Evolutionary conservation across 2,329 filamentous ascomycete genomes (phyloP).

Genomic region (Penicillium janthinellum): DNA sequence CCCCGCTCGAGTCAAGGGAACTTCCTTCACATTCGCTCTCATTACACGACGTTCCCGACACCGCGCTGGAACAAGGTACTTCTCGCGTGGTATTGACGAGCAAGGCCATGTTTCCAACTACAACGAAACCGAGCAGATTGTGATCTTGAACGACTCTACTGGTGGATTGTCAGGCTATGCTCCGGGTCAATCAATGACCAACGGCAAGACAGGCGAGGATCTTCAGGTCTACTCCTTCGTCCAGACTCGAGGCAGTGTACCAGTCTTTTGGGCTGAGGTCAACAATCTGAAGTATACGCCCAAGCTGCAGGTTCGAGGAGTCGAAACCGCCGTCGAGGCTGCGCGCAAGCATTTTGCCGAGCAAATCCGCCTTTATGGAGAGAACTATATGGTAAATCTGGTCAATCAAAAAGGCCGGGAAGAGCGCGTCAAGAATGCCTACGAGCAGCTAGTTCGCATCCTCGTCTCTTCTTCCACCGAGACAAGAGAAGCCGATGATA

Average conservation of each 20-base stretch:
- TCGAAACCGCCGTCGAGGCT: slow-evolving; percentile 76
- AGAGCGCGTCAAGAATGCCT: slow-evolving; percentile 84
- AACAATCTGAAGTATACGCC: slow-evolving; percentile 92
- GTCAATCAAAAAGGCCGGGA: slow-evolving; percentile 97
- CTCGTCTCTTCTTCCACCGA: slow-evolving; percentile 72
- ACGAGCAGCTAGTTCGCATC: slow-evolving; percentile 83
- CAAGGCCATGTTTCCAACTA: slow-evolving; percentile 96
- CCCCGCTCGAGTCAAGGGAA: slow-evolving; percentile 81
- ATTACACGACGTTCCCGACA: slow-evolving; percentile 88
- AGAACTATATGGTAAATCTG: slow-evolving; percentile 95
- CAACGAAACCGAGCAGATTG: slow-evolving; percentile 95
- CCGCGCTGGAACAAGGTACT: slow-evolving; percentile 88
- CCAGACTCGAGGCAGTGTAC: slow-evolving; percentile 93
- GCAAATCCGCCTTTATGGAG: slow-evolving; percentile 89
- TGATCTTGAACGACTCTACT: slow-evolving; percentile 81
- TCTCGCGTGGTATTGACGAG: slow-evolving; percentile 91
- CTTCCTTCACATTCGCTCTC: slow-evolving; percentile 78
- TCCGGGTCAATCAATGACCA: slow-evolving; percentile 73
- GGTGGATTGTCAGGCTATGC: slow-evolving; percentile 78
- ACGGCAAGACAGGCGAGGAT: slow-evolving; percentile 72
- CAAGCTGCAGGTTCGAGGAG: slow-evolving; percentile 80
- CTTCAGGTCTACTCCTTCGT: slow-evolving; percentile 91
- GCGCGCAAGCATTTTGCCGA: slow-evolving; percentile 88
- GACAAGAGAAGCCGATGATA: slow-evolving; percentile 63
- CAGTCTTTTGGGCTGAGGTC: slow-evolving; percentile 93